phyloP scores from a whole-genome alignment of 2,329 filamentous ascomycete species.

The Xylariaceae sp. region DNA sequence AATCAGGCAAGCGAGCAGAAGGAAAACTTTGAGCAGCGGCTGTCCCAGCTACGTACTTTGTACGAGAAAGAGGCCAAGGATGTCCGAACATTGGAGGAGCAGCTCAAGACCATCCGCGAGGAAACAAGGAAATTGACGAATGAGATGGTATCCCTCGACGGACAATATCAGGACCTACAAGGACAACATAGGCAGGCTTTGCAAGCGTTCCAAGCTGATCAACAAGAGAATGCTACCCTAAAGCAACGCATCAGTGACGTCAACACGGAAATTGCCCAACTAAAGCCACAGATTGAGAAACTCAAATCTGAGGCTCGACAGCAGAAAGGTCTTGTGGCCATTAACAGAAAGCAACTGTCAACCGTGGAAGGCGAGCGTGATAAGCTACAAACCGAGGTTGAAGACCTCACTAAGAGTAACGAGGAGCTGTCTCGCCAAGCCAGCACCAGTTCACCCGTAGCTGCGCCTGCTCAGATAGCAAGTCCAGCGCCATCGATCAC shows the following conservation, averaged over 20 bases:
- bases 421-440: constrained; percentile 63
- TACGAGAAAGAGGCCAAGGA: constrained; percentile 95
- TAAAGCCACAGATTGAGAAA: constrained; percentile 93
- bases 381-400: constrained; percentile 81
- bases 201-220: constrained; percentile 79
- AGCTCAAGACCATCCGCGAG: constrained; percentile 74
- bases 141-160: constrained; percentile 84
- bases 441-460: constrained; percentile 56
- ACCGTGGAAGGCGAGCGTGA: constrained; percentile 90
- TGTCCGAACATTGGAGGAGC: constrained; percentile 83
- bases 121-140: constrained; percentile 85
- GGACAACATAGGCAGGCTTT: constrained; percentile 79
- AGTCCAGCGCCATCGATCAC: constrained; percentile 73
- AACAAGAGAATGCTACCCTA: constrained; percentile 82
- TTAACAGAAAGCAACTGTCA: constrained; percentile 96
- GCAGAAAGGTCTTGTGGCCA: constrained; percentile 94
- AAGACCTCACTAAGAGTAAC: constrained; percentile 67
- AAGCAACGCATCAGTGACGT: constrained; percentile 87
- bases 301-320: constrained; percentile 89
- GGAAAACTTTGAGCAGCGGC: constrained; percentile 86
- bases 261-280: constrained; percentile 80
- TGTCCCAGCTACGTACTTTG: constrained; percentile 82
- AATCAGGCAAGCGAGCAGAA: constrained; percentile 85
- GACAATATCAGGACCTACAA: constrained; percentile 79
- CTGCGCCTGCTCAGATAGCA: constrained; percentile 56